Percentiles rank a stretch among this genome's conserved stretches.
These are phyloP conservation scores for Durio zibethinus DNA, from an alignment of 345 rosid genomes.

Conservation along the genomic window DNA sequence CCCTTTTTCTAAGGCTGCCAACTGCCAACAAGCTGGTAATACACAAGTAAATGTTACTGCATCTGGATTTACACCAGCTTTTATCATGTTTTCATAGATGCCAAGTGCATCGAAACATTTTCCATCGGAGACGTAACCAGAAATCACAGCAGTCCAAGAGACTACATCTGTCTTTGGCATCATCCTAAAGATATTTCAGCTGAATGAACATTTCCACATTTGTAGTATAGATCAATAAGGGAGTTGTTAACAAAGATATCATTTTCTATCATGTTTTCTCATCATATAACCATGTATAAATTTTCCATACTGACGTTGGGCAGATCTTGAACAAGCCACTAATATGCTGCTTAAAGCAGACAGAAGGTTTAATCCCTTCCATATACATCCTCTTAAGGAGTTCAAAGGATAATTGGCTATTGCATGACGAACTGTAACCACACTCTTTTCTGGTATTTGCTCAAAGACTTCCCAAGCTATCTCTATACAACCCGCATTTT, in stretches of 20 bases:
- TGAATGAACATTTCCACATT: slow-evolving; percentile 44
- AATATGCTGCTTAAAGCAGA: slow-evolving; percentile 57
- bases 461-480: slow-evolving; percentile 54
- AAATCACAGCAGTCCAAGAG: slow-evolving; percentile 68
- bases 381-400: slow-evolving; percentile 49
- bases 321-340: slow-evolving; percentile 58
- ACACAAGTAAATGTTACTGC: slow-evolving; percentile 53
- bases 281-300: slow-evolving; percentile 50
- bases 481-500: slow-evolving; percentile 57
- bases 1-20: slow-evolving; percentile 67
- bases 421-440: slow-evolving; percentile 42
- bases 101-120: slow-evolving; percentile 49
- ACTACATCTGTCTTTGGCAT: slow-evolving; percentile 27
- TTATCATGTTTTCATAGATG: slow-evolving; percentile 41
- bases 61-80: slow-evolving; percentile 48
- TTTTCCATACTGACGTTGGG: slow-evolving; percentile 50
- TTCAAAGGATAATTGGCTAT: slow-evolving; percentile 49
- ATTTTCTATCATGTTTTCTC: slow-evolving; percentile 33
- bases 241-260: slow-evolving; percentile 41
- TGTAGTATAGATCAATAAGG: slow-evolving; percentile 60
- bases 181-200: slow-evolving; percentile 51
- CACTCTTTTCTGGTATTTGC: slow-evolving; percentile 37
- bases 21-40: slow-evolving; percentile 63
- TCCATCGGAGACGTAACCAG: slow-evolving; percentile 50
- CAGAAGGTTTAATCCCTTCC: slow-evolving; percentile 48